Evolutionary conservation across 805 yeast species (phyloP), one percentile per base, ranked within the genome.

Genomic region (Ogataea polymorpha): DNA sequence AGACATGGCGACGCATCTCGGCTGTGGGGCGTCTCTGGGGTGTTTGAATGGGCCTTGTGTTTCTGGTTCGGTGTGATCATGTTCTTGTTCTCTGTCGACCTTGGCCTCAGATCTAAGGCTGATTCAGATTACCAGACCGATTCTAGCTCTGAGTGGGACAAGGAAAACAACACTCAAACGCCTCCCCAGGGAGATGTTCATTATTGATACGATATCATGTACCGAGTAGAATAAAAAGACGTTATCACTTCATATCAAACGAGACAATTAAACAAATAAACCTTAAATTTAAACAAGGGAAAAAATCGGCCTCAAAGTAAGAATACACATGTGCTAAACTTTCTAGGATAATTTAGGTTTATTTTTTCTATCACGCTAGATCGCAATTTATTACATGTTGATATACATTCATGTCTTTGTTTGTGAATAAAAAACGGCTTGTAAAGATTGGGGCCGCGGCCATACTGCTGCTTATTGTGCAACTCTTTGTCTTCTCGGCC

Each of bases 31-130:
- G 66, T 72, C 23, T 71, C 80, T 29, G 89, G 89, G 0, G 67
- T 71, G 15, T 78, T 84, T 57, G 98, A 91, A 63, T 91, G 98
- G 98, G 58, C 80, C 3, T 63, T 90, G 31, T 80, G 91, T n/a
- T 90, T 81, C 63, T 81, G 86, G 79, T 90, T 85, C 58, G 93
- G 95, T 3, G 53, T 82, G 24, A 68, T 85, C 45, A 75, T 82
- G 49, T 56, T 82, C 4, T 65, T 81, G 42, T 70, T 90, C 60
- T 66, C 84, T 2, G 71, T 76, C 45, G 97, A 91, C 58, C 71
- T 89, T 35, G 67, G 54, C 10, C 40, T 47, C 27, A 38, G 48
- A 15, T 44, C 44, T 18, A 47, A 45, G n/a, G 15, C 14, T 15
- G 37, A 32, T 24, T 27, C 30, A 5, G 43, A 41, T 15, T 25